These are phyloP conservation scores for Calendula officinalis DNA, from an alignment of 129 eudicot genomes.

Conservation along the genomic window DNA sequence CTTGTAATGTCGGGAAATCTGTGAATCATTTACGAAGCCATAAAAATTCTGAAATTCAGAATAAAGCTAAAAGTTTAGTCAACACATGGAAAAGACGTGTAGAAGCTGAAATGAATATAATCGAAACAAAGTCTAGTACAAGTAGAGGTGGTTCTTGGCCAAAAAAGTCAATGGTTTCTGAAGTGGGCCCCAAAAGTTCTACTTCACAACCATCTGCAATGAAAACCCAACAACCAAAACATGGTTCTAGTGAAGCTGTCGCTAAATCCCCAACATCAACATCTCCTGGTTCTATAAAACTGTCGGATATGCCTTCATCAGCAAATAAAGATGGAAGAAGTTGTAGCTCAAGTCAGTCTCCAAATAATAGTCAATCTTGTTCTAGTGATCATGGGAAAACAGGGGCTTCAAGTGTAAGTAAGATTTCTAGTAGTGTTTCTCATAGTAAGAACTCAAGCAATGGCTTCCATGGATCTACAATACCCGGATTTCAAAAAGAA, in stretches of 20 bases:
- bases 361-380: conserved; percentile 58
- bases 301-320: conserved; percentile 42
- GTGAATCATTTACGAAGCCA: conserved; percentile 81
- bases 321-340: conserved; percentile 67
- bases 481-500: conserved; percentile 52
- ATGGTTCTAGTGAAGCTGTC: conserved; percentile 41
- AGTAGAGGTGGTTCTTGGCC: conserved; percentile 51
- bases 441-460: conserved; percentile 53
- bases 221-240: conserved; percentile 41
- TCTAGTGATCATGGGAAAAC: conserved; percentile 61
- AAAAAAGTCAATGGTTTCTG: conserved; percentile 39
- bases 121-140: conserved; percentile 54
- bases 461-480: conserved; percentile 47
- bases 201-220: conserved; percentile 51
- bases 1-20: conserved; percentile 81
- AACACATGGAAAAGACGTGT: conserved; percentile 99
- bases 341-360: conserved; percentile 81
- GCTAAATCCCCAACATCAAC: conserved; percentile 48
- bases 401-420: conserved; percentile 42
- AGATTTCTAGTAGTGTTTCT: conserved; percentile 44
- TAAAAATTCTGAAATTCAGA: conserved; percentile 78
- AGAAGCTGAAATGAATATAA: conserved; percentile 87
- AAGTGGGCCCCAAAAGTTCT: conserved; percentile 42
- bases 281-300: conserved; percentile 46
- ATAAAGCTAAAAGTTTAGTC: conserved; percentile 81